A percentile compares a stretch with the other conserved stretches of the same genome.
Evolutionary conservation across 2,329 filamentous ascomycete species (phyloP).

Genomic region (Fusarium sp.): DNA sequence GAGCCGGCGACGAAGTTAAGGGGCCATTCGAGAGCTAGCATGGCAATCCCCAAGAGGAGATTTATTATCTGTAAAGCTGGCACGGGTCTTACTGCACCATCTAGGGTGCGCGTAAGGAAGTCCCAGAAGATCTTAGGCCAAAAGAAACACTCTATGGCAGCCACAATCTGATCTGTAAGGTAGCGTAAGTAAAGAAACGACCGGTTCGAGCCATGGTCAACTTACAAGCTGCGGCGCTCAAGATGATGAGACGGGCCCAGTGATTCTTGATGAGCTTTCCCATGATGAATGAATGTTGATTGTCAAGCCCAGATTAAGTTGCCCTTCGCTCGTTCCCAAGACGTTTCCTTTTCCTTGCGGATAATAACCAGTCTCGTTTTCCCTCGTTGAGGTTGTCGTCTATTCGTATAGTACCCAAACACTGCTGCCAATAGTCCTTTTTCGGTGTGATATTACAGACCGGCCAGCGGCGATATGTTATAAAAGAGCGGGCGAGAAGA

Average conservation of each 20-base stretch:
- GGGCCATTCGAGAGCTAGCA: slow-evolving; percentile 92
- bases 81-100: slow-evolving; percentile 85
- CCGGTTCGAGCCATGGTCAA: neutral
- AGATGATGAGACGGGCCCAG: slow-evolving; percentile 92
- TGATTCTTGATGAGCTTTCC: slow-evolving; percentile 99
- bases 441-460: slow-evolving; percentile 30
- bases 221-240: slow-evolving; percentile 83
- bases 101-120: slow-evolving; percentile 90
- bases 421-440: slow-evolving; percentile 17
- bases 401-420: slow-evolving; percentile 22
- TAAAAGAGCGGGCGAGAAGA: slow-evolving; percentile 14
- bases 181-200: slow-evolving; percentile 39
- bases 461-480: slow-evolving; percentile 28
- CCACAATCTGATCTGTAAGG: slow-evolving; percentile 83
- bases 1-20: slow-evolving; percentile 80
- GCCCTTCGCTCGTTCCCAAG: slow-evolving; percentile 1
- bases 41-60: slow-evolving; percentile 79
- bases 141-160: slow-evolving; percentile 88
- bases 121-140: slow-evolving; percentile 99
- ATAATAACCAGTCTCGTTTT: slow-evolving; percentile 7
- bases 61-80: slow-evolving; percentile 92
- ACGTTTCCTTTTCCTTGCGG: slow-evolving; percentile 9
- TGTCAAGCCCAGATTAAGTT: slow-evolving; percentile 23
- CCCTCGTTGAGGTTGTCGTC: slow-evolving; percentile 7
- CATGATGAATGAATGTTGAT: slow-evolving; percentile 65